A percentile compares a stretch with the other conserved stretches of the same genome.
Evolutionary conservation across 768 basidiomycete species (phyloP).

Genomic region (Leccinellum rugosiceps): DNA sequence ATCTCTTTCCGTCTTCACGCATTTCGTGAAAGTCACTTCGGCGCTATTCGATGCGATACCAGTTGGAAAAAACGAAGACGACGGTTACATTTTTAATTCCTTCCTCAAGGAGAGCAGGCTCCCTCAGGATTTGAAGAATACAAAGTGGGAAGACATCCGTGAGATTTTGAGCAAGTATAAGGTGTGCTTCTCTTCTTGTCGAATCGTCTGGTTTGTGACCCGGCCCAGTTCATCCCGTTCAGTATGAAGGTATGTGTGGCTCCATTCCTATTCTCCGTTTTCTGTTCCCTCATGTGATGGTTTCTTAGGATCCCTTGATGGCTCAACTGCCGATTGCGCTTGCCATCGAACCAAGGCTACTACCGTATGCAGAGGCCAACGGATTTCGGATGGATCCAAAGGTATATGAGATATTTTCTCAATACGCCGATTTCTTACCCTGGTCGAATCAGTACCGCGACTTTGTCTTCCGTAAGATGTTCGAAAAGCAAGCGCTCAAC

Average conservation of each 20-base stretch:
- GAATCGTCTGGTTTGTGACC: constrained; percentile 12
- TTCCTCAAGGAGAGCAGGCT: constrained; percentile 71
- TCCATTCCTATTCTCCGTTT: background rate
- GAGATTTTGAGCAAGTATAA: constrained; percentile 69
- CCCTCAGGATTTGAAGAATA: constrained; percentile 53
- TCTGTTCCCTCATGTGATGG: constrained; percentile 3
- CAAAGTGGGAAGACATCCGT: constrained; percentile 61
- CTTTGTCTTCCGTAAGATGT: constrained; percentile 87
- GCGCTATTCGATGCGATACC: constrained; percentile 65
- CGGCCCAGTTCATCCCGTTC: constrained; percentile 71
- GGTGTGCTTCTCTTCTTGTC: constrained; percentile 34
- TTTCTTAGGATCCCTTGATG: constrained; percentile 68
- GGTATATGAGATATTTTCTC: constrained; percentile 35
- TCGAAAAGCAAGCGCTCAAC: constrained; percentile 51
- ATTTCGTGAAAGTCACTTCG: constrained; percentile 61
- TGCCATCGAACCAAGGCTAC: constrained; percentile 70
- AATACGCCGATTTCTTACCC: constrained; percentile 10
- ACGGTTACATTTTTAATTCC: constrained; percentile 59
- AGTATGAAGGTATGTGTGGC: constrained; percentile 51
- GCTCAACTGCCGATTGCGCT: constrained; percentile 72
- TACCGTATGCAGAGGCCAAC: constrained; percentile 68
- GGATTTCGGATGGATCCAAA: constrained; percentile 79
- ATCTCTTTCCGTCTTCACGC: constrained; percentile 53
- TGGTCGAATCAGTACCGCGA: constrained; percentile 59
- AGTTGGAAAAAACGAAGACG: constrained; percentile 69